Evolutionary conservation across 495 filamentous ascomycete genomes (phyloP).

Genomic region (Melanomma pulvis-pyrius): DNA sequence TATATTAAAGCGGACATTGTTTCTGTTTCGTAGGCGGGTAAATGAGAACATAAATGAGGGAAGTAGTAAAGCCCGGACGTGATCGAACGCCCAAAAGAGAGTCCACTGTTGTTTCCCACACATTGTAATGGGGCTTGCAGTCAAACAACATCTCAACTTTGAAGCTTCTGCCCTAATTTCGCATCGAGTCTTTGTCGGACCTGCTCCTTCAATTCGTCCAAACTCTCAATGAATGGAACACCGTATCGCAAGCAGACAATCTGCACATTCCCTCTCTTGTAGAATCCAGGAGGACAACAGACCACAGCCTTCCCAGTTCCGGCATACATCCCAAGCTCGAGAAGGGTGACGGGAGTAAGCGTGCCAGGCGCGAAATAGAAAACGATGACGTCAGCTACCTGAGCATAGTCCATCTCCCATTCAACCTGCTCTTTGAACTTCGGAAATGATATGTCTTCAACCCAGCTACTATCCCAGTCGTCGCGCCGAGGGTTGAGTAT

Average conservation of each 20-base stretch:
- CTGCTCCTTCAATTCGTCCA: conserved; percentile 40
- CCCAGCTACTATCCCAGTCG: conserved; percentile 62
- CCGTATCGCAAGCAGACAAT: conserved; percentile 55
- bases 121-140: too few species aligned
- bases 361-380: conserved; percentile 56
- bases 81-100: too few species aligned
- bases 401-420: conserved; percentile 63
- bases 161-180: not conserved
- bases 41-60: too few species aligned
- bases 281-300: conserved; percentile 55
- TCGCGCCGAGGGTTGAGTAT: conserved; percentile 60
- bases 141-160: not conserved
- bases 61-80: too few species aligned
- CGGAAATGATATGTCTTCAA: conserved; percentile 50
- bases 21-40: too few species aligned
- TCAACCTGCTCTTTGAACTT: conserved; percentile 58
- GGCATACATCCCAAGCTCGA: conserved; percentile 58
- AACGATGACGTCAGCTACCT: conserved; percentile 56
- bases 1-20: too few species aligned
- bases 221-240: conserved; percentile 44
- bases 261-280: conserved; percentile 61
- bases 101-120: too few species aligned
- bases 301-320: conserved; percentile 53
- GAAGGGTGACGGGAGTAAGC: conserved; percentile 51
- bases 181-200: conserved; percentile 4